Base-by-base conservation (phyloP, 2,329 filamentous ascomycete genomes). In the Volutella citrinella region DNA sequence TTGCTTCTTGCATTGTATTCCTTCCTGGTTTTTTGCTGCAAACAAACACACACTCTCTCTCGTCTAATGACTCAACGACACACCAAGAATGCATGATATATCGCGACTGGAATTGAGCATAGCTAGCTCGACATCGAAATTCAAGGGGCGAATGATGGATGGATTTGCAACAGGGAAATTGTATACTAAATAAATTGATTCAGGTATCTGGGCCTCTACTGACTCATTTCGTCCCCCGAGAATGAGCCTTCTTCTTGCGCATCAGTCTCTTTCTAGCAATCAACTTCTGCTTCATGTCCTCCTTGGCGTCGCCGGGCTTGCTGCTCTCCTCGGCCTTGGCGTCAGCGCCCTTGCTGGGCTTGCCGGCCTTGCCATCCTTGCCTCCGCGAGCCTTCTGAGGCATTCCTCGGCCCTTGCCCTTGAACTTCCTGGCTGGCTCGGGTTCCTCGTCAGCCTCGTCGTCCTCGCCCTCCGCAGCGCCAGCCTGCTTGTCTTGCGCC, bases 231-330 rank as follows among this genome's bases (percentile, higher is more conserved):
- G 54, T 59, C 19, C 54, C 56, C 30, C 66, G 62, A 10, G 52
- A 45, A 12, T 59, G 49, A 6, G 66, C 64, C 66, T 79, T 80
- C 65, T 82, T 84, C 62, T 84, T 84, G 39, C 88, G 78, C 70
- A 84, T 76, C 68, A 84, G 78, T 43, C 88, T 75, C 70, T 95
- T 96, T 61, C 87, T 82, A 30, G 80, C 82, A 60, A 95, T 94
- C 54, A 96, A 86, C 54, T 81, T 82, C 54, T 88, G 86, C 53
- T 76, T 64, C 53, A 76, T 60, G 3, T 56, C 63, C 18, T 54
- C 57, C 36, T 64, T 63, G 10, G 54, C 55, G 15, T 62, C 59
- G 7, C 44, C 51, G n/a, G 63, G 51, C 36, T 65, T 60, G 37
- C 50, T 57, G 12, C 45, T 49, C 27, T 46, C 57, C 27, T 51